Evolutionary conservation across 805 yeast genomes (phyloP).

Genomic region (Lipomyces sp.): DNA sequence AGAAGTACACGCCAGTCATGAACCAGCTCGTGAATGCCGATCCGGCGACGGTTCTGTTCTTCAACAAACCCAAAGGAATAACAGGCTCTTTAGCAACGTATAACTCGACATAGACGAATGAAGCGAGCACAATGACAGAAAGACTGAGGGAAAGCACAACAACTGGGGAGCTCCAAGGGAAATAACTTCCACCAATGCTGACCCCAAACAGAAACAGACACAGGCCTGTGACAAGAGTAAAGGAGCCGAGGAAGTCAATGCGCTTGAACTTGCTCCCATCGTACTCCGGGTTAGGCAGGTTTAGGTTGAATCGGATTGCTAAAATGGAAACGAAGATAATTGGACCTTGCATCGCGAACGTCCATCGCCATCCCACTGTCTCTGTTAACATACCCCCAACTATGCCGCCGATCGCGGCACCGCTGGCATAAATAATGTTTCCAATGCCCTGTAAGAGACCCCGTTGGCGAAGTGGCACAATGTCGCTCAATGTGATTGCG

Average conservation of each 20-base stretch:
- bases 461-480: slow-evolving; percentile 73
- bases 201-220: slow-evolving; percentile 64
- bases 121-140: slow-evolving; percentile 46
- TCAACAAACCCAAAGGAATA: slow-evolving; percentile 62
- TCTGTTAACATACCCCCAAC: slow-evolving; percentile 60
- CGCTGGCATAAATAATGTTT: slow-evolving; percentile 76
- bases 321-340: slow-evolving; percentile 47
- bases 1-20: slow-evolving; percentile 67
- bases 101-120: slow-evolving; percentile 59
- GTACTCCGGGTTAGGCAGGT: slow-evolving; percentile 44
- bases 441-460: slow-evolving; percentile 85
- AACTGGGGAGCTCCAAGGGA: slow-evolving; percentile 53
- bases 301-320: slow-evolving; percentile 43
- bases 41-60: slow-evolving; percentile 62
- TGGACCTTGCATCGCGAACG: slow-evolving; percentile 50
- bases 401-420: slow-evolving; percentile 74
- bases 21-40: slow-evolving; percentile 74
- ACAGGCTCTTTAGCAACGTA: slow-evolving; percentile 65
- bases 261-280: slow-evolving; percentile 55
- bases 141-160: slow-evolving; percentile 47
- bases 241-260: slow-evolving; percentile 69
- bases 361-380: slow-evolving; percentile 66
- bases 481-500: slow-evolving; percentile 76
- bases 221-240: slow-evolving; percentile 61
- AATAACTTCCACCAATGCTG: slow-evolving; percentile 65